phyloP scores from a whole-genome alignment of 352 stramenopile species.

The Phytopythium kandeliae region DNA sequence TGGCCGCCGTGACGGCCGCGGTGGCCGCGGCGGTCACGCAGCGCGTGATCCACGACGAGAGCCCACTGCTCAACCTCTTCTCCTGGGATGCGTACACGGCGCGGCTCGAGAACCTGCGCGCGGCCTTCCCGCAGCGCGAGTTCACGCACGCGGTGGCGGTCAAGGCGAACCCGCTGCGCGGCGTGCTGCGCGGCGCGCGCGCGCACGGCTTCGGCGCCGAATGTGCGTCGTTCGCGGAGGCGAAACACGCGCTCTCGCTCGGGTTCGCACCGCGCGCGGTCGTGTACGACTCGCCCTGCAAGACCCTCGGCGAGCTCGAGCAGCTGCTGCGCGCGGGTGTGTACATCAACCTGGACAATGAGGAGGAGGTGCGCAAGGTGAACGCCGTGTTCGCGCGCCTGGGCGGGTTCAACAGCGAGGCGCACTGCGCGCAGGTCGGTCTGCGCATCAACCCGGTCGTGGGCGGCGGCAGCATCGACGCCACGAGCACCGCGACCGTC shows the following conservation, averaged over 20 bases:
- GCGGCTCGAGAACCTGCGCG: conserved; percentile 48
- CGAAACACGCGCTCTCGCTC: conserved; percentile 72
- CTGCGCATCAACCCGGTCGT: conserved; percentile 91
- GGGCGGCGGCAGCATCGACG: conserved; percentile 79
- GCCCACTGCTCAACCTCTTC: conserved; percentile 57
- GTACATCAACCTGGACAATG: conserved; percentile 91
- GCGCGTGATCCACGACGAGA: conserved; percentile 46
- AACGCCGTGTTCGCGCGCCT: conserved; percentile 45
- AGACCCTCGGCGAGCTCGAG: conserved; percentile 80
- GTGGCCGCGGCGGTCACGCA: conserved; percentile 44
- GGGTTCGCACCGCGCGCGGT: conserved; percentile 67
- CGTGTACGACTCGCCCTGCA: conserved; percentile 92
- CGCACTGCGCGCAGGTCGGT: conserved; percentile 61
- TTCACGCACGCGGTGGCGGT: conserved; percentile 78
- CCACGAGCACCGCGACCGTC: conserved; percentile 80
- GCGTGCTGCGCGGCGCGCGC: conserved; percentile 49
- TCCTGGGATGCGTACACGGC: conserved; percentile 54
- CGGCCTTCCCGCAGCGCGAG: conserved; percentile 46
- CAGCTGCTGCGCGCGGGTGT: conserved; percentile 74
- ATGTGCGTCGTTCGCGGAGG: conserved; percentile 78
- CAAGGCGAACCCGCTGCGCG: conserved; percentile 75
- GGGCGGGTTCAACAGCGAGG: conserved; percentile 14
- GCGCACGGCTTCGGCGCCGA: conserved; percentile 59
- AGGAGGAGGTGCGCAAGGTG: conserved; percentile 85
- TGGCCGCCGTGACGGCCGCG: conserved; percentile 26